A percentile compares a stretch with the other conserved stretches of the same genome.
These are phyloP conservation scores for Ziziphus jujuba DNA, from an alignment of 306 rosid species.

Conservation along the genomic window DNA sequence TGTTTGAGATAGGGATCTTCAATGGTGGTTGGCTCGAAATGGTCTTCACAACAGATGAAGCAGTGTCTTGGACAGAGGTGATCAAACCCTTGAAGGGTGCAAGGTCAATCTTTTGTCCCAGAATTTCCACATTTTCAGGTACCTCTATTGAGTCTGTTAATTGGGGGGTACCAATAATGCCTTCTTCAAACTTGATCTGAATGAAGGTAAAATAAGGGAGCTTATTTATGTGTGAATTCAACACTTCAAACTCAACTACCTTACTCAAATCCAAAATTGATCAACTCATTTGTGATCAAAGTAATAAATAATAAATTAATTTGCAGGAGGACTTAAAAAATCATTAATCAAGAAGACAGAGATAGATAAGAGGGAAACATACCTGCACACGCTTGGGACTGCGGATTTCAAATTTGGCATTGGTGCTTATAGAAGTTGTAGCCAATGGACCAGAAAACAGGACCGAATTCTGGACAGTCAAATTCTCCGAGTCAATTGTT, in stretches of 20 bases:
- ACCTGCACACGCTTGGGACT: conserved; percentile 94
- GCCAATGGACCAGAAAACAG: conserved; percentile 76
- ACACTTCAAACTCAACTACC: background rate
- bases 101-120: conserved; percentile 81
- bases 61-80: conserved; percentile 69
- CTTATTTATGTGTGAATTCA: conserved; percentile 15
- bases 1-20: conserved; percentile 63
- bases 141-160: conserved; percentile 80
- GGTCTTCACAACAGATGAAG: conserved; percentile 72
- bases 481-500: conserved; percentile 63
- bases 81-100: conserved; percentile 71
- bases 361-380: conserved; percentile 1
- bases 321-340: background rate
- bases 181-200: conserved; percentile 84
- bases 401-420: conserved; percentile 75
- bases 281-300: background rate
- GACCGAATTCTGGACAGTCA: conserved; percentile 80
- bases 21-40: conserved; percentile 75
- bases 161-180: conserved; percentile 89
- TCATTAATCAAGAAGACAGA: background rate
- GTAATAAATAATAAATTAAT: background rate
- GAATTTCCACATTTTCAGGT: conserved; percentile 81
- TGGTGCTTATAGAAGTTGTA: conserved; percentile 81
- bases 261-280: background rate
- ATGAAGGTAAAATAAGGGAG: conserved; percentile 1